A percentile compares a stretch with the other conserved stretches of the same genome.
These are phyloP conservation scores for Komagataella populi DNA, from an alignment of 805 yeast species.

Conservation along the genomic window DNA sequence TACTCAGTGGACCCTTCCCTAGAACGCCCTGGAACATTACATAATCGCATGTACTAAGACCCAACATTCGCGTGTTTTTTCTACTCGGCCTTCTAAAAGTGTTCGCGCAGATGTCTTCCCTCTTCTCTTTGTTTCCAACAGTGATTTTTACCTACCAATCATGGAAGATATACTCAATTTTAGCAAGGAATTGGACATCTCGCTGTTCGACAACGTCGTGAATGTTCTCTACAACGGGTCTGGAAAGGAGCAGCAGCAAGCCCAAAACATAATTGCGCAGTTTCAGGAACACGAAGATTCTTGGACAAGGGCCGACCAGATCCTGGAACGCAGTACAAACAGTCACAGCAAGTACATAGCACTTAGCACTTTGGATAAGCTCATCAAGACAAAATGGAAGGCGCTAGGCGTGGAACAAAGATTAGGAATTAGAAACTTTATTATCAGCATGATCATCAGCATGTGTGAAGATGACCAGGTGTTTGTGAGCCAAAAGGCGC, in stretches of 20 bases:
- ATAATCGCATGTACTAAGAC: background rate
- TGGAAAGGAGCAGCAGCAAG: slow-evolving; percentile 59
- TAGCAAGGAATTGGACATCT: slow-evolving; percentile 69
- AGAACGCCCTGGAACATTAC: too few species aligned
- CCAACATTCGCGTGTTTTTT: background rate
- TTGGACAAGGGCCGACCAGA: slow-evolving; percentile 89
- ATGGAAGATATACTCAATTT: slow-evolving; percentile 91
- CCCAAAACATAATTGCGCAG: slow-evolving; percentile 58
- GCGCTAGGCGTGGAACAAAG: slow-evolving; percentile 80
- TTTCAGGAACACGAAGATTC: slow-evolving; percentile 93
- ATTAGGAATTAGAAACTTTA: slow-evolving; percentile 84
- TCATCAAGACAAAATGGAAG: slow-evolving; percentile 90
- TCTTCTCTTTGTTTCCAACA: background rate
- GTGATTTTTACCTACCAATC: background rate
- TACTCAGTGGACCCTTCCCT: too few species aligned
- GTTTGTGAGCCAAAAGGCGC: slow-evolving; percentile 60
- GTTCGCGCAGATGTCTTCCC: background rate
- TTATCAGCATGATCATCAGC: slow-evolving; percentile 85
- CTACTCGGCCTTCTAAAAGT: background rate
- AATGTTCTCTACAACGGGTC: slow-evolving; percentile 72
- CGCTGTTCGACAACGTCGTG: slow-evolving; percentile 70
- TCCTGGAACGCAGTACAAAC: slow-evolving; percentile 62
- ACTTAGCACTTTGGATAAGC: slow-evolving; percentile 73
- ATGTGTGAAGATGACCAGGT: slow-evolving; percentile 74
- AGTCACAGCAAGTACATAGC: slow-evolving; percentile 91